Evolutionary conservation across 208 protist species (phyloP).

Genomic region (Acanthamoeba rhysodes): DNA sequence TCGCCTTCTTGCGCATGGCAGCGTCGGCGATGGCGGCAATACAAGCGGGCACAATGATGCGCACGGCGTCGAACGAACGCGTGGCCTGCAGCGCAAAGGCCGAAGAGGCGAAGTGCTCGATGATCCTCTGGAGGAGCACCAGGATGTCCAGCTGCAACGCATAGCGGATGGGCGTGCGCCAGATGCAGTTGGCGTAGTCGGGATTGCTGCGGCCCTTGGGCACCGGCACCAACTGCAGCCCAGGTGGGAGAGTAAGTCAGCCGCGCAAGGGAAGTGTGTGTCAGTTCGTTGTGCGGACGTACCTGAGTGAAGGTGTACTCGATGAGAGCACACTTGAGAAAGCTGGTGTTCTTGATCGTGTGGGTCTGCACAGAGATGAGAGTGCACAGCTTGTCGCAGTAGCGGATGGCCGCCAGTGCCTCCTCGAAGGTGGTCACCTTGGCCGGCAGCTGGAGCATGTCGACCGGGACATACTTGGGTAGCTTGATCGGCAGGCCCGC

Average conservation of each 20-base stretch:
- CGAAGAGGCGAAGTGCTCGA: slow-evolving; percentile 77
- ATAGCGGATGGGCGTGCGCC: slow-evolving; percentile 80
- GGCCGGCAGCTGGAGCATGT: slow-evolving; percentile 81
- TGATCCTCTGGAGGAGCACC: slow-evolving; percentile 72
- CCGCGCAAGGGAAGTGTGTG: neutral
- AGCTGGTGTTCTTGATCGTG: slow-evolving; percentile 82
- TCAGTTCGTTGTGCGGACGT: neutral
- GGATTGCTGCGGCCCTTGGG: slow-evolving; percentile 79
- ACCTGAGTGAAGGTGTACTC: slow-evolving; percentile 85
- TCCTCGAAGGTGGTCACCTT: slow-evolving; percentile 81
- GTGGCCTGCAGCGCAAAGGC: slow-evolving; percentile 73
- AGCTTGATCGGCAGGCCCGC: slow-evolving; percentile 77
- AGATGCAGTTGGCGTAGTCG: slow-evolving; percentile 78
- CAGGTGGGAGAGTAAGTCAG: neutral
- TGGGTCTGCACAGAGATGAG: slow-evolving; percentile 83
- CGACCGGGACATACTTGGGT: slow-evolving; percentile 83
- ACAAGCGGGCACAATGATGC: slow-evolving; percentile 72
- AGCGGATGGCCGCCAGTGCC: slow-evolving; percentile 84
- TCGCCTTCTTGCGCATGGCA: slow-evolving; percentile 82
- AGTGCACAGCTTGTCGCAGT: slow-evolving; percentile 87
- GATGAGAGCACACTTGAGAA: slow-evolving; percentile 84
- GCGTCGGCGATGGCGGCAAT: slow-evolving; percentile 77
- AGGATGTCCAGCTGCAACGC: slow-evolving; percentile 84
- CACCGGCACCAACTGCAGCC: slow-evolving; percentile 69
- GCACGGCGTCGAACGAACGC: slow-evolving; percentile 74